These are phyloP conservation scores for Cryphonectria naterciae DNA, from an alignment of 2,329 filamentous ascomycete genomes.

Conservation along the genomic window DNA sequence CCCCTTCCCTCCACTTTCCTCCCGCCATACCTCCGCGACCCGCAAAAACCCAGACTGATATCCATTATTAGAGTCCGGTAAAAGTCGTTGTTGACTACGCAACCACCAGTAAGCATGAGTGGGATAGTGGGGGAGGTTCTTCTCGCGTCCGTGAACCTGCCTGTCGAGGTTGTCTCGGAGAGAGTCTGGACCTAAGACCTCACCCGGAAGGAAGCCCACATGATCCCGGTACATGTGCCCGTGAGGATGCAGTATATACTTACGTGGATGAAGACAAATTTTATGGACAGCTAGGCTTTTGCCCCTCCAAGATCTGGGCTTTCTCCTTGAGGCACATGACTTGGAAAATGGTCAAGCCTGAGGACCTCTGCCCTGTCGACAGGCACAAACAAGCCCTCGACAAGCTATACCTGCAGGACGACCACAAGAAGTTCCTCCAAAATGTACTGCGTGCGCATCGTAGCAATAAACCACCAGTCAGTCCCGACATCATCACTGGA, in stretches of 20 bases:
- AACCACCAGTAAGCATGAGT: background rate
- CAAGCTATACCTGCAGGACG: background rate
- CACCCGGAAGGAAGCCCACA: background rate
- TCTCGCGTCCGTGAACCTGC: background rate
- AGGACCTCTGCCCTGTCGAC: background rate
- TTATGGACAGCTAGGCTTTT: background rate
- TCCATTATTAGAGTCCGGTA: background rate
- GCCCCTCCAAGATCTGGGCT: background rate
- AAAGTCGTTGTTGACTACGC: background rate
- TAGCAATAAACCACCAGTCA: background rate
- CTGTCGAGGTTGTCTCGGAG: background rate
- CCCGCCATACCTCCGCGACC: background rate
- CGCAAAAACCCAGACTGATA: background rate
- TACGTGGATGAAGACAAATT: background rate
- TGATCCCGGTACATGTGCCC: background rate
- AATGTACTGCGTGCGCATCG: background rate
- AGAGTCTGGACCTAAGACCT: background rate
- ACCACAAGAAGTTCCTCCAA: background rate
- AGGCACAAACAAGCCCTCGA: background rate
- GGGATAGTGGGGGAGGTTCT: background rate
- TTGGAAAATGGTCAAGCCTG: background rate
- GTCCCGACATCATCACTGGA: background rate
- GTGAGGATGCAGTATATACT: accelerated
- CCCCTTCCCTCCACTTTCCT: background rate
- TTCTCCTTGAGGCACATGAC: background rate